Evolutionary conservation across 768 basidiomycete species (phyloP).

Genomic region (Pleurotus tuber-regium): DNA sequence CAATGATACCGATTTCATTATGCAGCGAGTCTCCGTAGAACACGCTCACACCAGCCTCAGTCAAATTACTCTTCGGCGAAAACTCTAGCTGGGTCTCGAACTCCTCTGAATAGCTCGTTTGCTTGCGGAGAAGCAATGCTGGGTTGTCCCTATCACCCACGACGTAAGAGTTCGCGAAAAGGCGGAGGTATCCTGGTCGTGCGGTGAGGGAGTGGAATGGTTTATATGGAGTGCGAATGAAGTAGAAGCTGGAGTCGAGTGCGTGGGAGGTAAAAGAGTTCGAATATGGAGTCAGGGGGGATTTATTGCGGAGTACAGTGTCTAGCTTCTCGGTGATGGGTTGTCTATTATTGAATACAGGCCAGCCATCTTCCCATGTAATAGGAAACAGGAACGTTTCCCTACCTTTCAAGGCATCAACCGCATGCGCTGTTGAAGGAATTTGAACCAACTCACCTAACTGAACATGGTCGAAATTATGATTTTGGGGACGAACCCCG

Average conservation of each 20-base stretch:
- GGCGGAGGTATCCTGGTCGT: conserved; percentile 27
- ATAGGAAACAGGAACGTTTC: conserved; percentile 40
- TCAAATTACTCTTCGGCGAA: conserved; percentile 24
- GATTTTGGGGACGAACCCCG: conserved; percentile 34
- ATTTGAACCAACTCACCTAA: conserved; percentile 19
- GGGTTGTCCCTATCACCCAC: conserved; percentile 36
- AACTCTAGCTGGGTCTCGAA: conserved; percentile 36
- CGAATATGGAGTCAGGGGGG: conserved; percentile 21
- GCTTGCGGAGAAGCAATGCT: conserved; percentile 35
- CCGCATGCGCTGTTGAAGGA: background rate
- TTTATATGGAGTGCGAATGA: conserved; percentile 38
- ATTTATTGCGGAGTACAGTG: conserved; percentile 26
- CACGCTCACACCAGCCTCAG: conserved; percentile 35
- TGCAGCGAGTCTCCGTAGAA: conserved; percentile 36
- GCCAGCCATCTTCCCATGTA: conserved; percentile 37
- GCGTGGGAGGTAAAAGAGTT: conserved; percentile 26
- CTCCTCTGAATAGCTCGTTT: conserved; percentile 33
- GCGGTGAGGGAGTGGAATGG: conserved; percentile 30
- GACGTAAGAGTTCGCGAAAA: conserved; percentile 33
- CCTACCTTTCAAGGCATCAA: conserved; percentile 22
- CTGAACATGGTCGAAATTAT: conserved; percentile 32
- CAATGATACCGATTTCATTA: conserved; percentile 33
- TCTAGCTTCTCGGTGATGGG: conserved; percentile 29
- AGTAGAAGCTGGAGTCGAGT: conserved; percentile 33
- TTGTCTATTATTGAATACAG: conserved; percentile 30